Base-by-base conservation (phyloP, 352 stramenopile species). In the Aphanomyces invadans region DNA sequence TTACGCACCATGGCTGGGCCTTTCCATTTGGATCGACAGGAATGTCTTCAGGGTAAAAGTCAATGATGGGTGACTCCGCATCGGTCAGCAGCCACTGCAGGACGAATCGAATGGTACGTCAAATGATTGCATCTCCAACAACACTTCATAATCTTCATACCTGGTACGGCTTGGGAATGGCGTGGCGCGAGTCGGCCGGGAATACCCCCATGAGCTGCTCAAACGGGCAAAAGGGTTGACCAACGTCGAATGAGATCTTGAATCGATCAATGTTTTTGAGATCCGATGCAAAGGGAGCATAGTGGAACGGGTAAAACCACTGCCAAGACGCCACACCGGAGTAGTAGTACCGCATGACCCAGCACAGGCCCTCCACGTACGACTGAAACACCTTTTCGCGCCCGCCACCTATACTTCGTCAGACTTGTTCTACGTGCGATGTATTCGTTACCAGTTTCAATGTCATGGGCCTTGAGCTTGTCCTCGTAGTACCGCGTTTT, bases 231-330 rank as follows among this genome's bases (percentile, higher is more conserved):
- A 99, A 98, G 1, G 97, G 97, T 70, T 92, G 71, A 21, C 96
- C 96, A 28, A 98, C 71, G 28, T 97, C 81, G 73, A 99, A 99
- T 44, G 86, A 79, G 63, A 98, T 97, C 61, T 84, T 80, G 28
- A 89, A 90, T 2, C 81, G 76, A 61, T 92, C 83, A 33, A 97
- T 88, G 65, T 95, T 92, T 42, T 78, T 88, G 70, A 98, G 75
- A 71, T 98, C 94, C 0, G 85, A 96, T 25, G 95, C 86, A 46
- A 98, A 94, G 2, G 94, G 94, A 0, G 96, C 95, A 78, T 99
- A 99, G 75, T 99, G 97, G 76, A 98, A 99, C 1, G 97, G 97
- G 75, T 98, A 99, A 74, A 98, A 99, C 97, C 97, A 99, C 46
- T 96, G 87, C 97, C 97, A 99, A 62, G 90, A 98, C 51, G 97